Base-by-base conservation (phyloP, 2,329 filamentous ascomycete species). In the Lizonia empirigonia region DNA sequence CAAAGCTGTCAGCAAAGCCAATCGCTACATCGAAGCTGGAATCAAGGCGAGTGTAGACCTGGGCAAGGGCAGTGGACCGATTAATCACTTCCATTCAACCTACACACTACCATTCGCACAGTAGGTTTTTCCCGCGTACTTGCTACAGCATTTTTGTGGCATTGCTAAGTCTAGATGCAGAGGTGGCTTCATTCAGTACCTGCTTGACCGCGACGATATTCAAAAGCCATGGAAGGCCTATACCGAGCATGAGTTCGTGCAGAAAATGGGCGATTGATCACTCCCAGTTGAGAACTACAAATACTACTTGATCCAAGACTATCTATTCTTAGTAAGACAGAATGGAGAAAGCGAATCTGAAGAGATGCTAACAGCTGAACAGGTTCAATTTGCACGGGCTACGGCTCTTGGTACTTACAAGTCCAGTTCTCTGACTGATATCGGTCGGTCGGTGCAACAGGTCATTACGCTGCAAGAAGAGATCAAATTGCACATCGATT, bases 251-350 rank as follows among this genome's bases (percentile, higher is more conserved):
- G 84, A 87, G 0, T 97, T 97, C 66, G 89, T 96, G 33, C 78
- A 86, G 65, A 83, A 82, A 12, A 78, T 97, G 67, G 91, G 88
- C 0, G 80, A 87, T 51, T 91, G 91, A 0, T 87, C 83, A 7
- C 77, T 97, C 16, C 87, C 89, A 0, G 62, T 88, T 1, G 83
- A 88, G 34, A 87, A 85, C 0, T 97, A 96, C 78, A 94, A 91
- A 71, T 82, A 88, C 30, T 97, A 97, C 69, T 84, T 97, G 48
- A 82, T 94, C 8, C 93, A 97, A 64, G 93, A 97, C 66, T 97
- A 97, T 65, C 79, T 96, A 4, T 97, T 94, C 67, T 77, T 97
- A 34, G 89, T 94, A 64, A 33, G 80, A n/a, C 13, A 16, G 7
- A 15, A 2, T 8, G 8, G 4, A 3, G 12, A 9, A 6, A 20